Conservation (phyloP, 2,329 filamentous ascomycete genomes). For the Trichoderma sp. region DNA sequence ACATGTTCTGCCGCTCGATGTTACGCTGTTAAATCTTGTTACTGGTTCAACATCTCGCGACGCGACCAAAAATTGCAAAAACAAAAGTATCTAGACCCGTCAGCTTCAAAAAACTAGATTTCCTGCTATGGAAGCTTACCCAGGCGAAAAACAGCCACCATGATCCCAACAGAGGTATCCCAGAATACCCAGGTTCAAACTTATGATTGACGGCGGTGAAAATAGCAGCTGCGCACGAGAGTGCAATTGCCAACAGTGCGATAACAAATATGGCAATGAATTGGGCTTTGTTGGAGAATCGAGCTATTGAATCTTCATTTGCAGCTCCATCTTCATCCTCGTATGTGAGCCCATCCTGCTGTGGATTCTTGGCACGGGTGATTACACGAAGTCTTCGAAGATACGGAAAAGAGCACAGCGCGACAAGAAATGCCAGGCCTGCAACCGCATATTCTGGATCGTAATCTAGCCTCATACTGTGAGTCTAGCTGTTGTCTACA, state of each 20-base stretch:
- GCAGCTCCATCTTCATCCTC: conserved; percentile 6
- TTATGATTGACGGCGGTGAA: background rate
- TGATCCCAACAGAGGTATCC: background rate
- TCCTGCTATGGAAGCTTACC: background rate
- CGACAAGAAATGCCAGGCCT: background rate
- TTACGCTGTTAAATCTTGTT: background rate
- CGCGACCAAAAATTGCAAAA: conserved; percentile 1
- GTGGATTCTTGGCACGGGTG: background rate
- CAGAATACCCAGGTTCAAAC: background rate
- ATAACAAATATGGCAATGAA: background rate
- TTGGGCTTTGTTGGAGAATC: conserved; percentile 4
- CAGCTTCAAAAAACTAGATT: background rate
- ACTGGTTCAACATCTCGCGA: background rate
- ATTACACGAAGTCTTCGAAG: background rate
- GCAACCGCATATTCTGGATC: background rate
- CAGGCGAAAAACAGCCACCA: background rate
- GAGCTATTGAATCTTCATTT: conserved; percentile 8
- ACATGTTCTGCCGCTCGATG: background rate
- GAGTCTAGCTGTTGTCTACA: background rate
- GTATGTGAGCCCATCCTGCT: background rate
- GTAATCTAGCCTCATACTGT: background rate
- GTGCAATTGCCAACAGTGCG: background rate
- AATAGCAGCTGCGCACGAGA: conserved; percentile 1
- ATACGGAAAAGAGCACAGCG: background rate
- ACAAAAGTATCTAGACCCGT: background rate